Conservation (phyloP, 164 flowering plant species). For the Magnolia kwangsiensis region DNA sequence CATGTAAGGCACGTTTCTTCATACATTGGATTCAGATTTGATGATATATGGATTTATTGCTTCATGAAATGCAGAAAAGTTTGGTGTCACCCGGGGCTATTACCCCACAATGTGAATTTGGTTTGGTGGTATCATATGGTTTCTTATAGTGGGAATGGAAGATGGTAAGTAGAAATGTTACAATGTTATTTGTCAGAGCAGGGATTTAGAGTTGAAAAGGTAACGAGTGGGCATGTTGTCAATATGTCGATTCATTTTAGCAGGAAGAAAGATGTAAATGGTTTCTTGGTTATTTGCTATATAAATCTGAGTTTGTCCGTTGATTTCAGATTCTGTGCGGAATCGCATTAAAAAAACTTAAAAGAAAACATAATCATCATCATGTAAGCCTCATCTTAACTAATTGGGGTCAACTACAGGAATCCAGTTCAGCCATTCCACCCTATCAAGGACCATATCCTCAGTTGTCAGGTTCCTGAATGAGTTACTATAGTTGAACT, state of each 20-base stretch:
- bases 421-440: no score
- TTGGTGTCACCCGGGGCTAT: not conserved
- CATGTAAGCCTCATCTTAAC: no score
- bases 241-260: conserved; percentile 9
- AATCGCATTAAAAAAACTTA: no score
- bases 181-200: not conserved
- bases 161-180: not conserved
- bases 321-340: not conserved
- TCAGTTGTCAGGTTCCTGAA: no score
- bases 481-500: no score
- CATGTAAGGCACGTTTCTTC: not conserved
- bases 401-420: no score
- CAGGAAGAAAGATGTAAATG: conserved; percentile 11
- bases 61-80: not conserved
- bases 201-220: not conserved
- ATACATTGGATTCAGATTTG: not conserved
- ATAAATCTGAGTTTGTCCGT: not conserved
- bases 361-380: no score
- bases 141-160: not conserved
- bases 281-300: not conserved
- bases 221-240: not conserved
- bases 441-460: no score
- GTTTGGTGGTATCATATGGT: not conserved
- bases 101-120: not conserved
- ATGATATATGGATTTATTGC: not conserved